Percentiles rank a stretch among this genome's conserved stretches.
Evolutionary conservation across 2,329 filamentous ascomycete species (phyloP).

Genomic region (Trichoderma brevicompactum): DNA sequence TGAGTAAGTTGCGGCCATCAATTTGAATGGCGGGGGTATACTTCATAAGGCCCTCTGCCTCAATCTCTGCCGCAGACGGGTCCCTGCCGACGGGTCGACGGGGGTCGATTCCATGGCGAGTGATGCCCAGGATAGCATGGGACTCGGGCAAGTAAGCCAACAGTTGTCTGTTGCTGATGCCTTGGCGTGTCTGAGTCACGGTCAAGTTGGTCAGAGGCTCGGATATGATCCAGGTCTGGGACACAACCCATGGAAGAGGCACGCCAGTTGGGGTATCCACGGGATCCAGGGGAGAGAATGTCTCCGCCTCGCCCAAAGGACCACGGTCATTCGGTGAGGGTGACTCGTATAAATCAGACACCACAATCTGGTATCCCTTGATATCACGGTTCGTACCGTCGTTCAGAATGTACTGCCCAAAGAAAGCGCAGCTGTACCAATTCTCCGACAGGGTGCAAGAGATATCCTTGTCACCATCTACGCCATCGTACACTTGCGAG

Average conservation of each 20-base stretch:
- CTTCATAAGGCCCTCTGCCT: conserved; percentile 75
- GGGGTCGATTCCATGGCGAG: conserved; percentile 79
- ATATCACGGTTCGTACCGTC: conserved; percentile 61
- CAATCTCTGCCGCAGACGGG: conserved; percentile 74
- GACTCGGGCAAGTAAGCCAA: conserved; percentile 76
- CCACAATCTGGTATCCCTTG: conserved; percentile 83
- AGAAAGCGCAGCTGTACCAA: conserved; percentile 90
- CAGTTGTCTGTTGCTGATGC: conserved; percentile 82
- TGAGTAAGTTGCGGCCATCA: conserved; percentile 78
- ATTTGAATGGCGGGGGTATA: conserved; percentile 82
- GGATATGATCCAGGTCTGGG: conserved; percentile 80
- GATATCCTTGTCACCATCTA: conserved; percentile 75
- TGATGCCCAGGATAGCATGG: conserved; percentile 77
- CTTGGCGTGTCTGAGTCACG: conserved; percentile 88
- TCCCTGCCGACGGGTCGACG: conserved; percentile 85
- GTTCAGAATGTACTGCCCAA: conserved; percentile 61
- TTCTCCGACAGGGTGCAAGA: conserved; percentile 86
- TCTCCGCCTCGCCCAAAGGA: conserved; percentile 68
- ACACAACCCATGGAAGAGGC: conserved; percentile 73
- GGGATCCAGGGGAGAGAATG: conserved; percentile 78
- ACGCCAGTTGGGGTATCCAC: conserved; percentile 59
- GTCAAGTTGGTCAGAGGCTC: conserved; percentile 78
- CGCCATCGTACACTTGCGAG: conserved; percentile 69
- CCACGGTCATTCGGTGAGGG: conserved; percentile 82
- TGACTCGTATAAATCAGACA: conserved; percentile 91